Evolutionary conservation across 2,329 filamentous ascomycete genomes (phyloP).

Genomic region (Emmonsia crescens): DNA sequence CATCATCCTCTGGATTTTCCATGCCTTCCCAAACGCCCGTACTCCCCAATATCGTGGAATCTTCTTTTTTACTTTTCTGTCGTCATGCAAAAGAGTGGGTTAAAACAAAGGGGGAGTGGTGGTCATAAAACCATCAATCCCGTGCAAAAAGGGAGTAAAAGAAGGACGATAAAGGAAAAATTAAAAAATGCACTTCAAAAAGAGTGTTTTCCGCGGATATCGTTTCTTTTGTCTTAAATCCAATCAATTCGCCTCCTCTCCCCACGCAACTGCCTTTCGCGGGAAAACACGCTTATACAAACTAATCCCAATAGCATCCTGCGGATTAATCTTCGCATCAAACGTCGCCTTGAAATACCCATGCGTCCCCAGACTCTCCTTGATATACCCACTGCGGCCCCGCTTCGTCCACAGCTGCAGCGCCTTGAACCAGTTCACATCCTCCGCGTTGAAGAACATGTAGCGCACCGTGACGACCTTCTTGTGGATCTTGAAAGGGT

Average conservation of each 20-base stretch:
- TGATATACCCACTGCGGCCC: constrained; percentile 80
- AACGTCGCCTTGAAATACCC: constrained; percentile 99
- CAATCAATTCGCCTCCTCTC: constrained; percentile 14
- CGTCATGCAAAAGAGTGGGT: not conserved
- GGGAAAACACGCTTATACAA: constrained; percentile 81
- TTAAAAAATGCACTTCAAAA: not conserved
- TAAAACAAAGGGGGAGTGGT: not conserved
- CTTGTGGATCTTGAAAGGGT: constrained; percentile 98
- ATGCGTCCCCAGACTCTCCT: constrained; percentile 89
- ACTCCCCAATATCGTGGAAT: not conserved
- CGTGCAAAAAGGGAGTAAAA: not conserved
- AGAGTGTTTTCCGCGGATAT: not conserved
- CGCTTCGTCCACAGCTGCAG: constrained; percentile 87
- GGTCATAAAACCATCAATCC: not conserved
- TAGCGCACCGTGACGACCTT: constrained; percentile 92
- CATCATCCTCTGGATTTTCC: not conserved
- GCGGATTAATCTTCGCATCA: constrained; percentile 88
- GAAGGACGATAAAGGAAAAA: not conserved
- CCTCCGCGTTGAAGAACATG: constrained; percentile 98
- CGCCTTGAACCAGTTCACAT: constrained; percentile 96
- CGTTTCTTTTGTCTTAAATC: not conserved
- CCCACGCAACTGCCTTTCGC: constrained; percentile 48
- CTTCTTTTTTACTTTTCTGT: not conserved
- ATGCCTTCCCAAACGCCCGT: not conserved
- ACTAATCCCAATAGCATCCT: constrained; percentile 86